A percentile compares a stretch with the other conserved stretches of the same genome.
These are phyloP conservation scores for Physocladia obscura DNA, from an alignment of 192 early-diverging fungal species.

Conservation along the genomic window DNA sequence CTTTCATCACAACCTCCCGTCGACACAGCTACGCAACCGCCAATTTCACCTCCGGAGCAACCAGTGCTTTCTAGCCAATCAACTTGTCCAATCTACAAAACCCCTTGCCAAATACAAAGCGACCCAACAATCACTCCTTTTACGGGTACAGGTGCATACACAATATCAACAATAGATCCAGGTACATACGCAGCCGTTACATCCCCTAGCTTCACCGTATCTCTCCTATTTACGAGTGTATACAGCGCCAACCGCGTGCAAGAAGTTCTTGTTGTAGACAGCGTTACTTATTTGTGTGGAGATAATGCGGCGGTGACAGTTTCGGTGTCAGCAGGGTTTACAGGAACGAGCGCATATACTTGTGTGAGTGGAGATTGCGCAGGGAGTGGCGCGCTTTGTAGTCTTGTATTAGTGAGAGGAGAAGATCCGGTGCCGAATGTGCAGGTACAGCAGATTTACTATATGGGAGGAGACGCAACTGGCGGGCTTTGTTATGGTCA, in stretches of 20 bases:
- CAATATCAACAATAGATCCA: background rate
- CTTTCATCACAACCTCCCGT: background rate
- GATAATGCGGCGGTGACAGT: background rate
- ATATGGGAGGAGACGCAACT: background rate
- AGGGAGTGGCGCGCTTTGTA: background rate
- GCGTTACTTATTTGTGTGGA: background rate
- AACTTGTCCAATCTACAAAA: background rate
- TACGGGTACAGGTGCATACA: background rate
- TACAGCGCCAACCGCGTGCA: background rate
- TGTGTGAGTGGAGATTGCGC: background rate
- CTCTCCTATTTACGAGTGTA: background rate
- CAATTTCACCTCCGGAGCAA: background rate
- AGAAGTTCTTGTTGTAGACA: constrained; percentile 1
- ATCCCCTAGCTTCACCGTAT: background rate
- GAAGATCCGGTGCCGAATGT: constrained; percentile 10
- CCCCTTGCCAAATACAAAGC: constrained; percentile 6
- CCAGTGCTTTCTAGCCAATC: background rate
- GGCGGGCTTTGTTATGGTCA: background rate
- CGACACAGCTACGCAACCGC: background rate
- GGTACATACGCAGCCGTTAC: background rate
- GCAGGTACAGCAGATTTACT: constrained; percentile 5
- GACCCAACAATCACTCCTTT: constrained; percentile 6
- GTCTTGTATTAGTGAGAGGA: background rate
- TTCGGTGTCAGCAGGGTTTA: background rate
- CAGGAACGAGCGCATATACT: background rate